These are phyloP conservation scores for Penicillium sp. DNA, from an alignment of 2,329 filamentous ascomycete genomes.

Conservation along the genomic window DNA sequence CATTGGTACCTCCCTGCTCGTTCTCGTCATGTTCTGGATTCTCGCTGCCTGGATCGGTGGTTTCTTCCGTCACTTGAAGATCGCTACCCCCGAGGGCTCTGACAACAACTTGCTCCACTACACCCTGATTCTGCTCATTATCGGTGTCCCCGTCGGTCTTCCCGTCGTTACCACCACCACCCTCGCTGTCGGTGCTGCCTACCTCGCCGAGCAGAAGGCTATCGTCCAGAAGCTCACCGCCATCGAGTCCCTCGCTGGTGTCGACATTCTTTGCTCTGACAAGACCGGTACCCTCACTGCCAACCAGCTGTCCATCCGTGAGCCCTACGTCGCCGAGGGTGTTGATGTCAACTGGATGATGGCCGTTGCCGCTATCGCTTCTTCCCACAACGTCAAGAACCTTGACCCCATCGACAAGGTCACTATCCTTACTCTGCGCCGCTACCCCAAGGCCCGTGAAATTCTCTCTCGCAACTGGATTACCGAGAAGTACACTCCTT, in stretches of 20 bases:
- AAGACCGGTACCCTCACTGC: conserved; percentile 70
- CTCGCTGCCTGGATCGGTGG: conserved; percentile 73
- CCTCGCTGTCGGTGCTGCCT: conserved; percentile 72
- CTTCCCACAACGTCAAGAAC: conserved; percentile 75
- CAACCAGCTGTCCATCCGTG: conserved; percentile 68
- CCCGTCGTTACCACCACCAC: conserved; percentile 77
- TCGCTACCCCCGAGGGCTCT: conserved; percentile 51
- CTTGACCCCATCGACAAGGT: conserved; percentile 79
- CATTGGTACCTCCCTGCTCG: conserved; percentile 70
- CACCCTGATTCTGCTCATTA: conserved; percentile 69
- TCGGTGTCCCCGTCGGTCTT: conserved; percentile 76
- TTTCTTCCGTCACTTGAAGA: conserved; percentile 69
- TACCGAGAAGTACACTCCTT: conserved; percentile 69
- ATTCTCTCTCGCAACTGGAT: conserved; percentile 72
- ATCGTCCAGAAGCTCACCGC: conserved; percentile 78
- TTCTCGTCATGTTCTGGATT: conserved; percentile 76
- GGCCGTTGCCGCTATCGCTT: conserved; percentile 73
- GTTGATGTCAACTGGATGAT: conserved; percentile 83
- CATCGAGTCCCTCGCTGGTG: conserved; percentile 72
- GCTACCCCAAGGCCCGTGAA: conserved; percentile 73
- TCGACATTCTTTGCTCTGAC: conserved; percentile 76
- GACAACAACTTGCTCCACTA: conserved; percentile 67
- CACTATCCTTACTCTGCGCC: conserved; percentile 71
- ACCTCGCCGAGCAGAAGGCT: conserved; percentile 73
- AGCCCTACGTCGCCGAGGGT: conserved; percentile 73